Base-by-base conservation (phyloP, 176 grass and related monocot genomes). In the Oropetium thomaeum region DNA sequence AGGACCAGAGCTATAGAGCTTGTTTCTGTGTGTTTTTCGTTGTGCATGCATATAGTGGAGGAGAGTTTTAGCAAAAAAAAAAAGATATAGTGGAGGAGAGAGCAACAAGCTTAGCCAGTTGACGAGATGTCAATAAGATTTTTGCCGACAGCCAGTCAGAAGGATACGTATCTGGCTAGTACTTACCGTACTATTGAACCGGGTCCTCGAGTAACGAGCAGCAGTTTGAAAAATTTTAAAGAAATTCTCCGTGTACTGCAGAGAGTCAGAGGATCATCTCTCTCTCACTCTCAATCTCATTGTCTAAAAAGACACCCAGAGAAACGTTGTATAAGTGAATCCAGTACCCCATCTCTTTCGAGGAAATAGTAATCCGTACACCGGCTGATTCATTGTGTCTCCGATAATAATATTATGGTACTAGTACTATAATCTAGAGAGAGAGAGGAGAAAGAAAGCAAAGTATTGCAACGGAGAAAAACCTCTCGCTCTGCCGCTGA, bases 231-330 rank as follows among this genome's bases (percentile, higher is more conserved):
- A 83, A 47, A 19, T 47, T 47, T 19, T 14, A 47, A 47, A 47
- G 15, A 16, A 75, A 54, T 64, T 63, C 68, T 57, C 17, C 61
- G 1, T 70, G 69, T 62, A 62, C 47, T 39, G 12, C 8, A 39
- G 76, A 42, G 57, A n/a, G 59, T 22, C 49, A 62, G 53, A 64
- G 55, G 69, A 83, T 69, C 38, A 27, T 69, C 26, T 59, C 65
- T 76, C 12, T 4, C 5, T 52, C 6, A 1, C 1, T 22, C 5
- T 55, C 4, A 2, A 12, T 7, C 9, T 35, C 13, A n/a, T n/a
- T n/a, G n/a, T 59, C 70, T 75, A 71, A 81, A 87, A 87, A 87
- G 78, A 58, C 65, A 26, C 64, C 77, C 77, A 62, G 32, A 62
- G 73, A 28, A 55, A 40, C 57, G 26, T 35, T 68, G 39, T 44